phyloP scores from a whole-genome alignment of 2,329 filamentous ascomycete genomes.

The Tolypocladium ophioglossoides region DNA sequence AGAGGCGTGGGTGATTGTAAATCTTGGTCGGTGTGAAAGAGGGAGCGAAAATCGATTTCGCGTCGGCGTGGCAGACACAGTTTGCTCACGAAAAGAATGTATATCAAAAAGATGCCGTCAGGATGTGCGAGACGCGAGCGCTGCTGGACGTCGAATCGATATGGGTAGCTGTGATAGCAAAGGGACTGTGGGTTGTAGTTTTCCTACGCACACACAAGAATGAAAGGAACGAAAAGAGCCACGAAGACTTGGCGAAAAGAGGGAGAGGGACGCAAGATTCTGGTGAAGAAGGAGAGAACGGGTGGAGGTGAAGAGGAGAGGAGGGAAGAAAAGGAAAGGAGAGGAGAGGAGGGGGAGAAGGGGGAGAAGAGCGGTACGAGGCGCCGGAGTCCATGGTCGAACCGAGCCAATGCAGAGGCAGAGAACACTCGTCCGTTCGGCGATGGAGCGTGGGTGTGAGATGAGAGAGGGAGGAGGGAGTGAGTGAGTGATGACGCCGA shows the following conservation, averaged over 20 bases:
- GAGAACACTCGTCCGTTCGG: no score
- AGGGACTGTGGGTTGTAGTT: background rate
- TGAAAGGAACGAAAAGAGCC: slow-evolving; percentile 1
- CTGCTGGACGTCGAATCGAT: slow-evolving; percentile 1
- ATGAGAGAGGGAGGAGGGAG: background rate
- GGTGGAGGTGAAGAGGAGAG: slow-evolving; percentile 5
- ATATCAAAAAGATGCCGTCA: background rate
- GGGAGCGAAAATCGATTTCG: slow-evolving; percentile 22
- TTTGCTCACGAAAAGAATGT: slow-evolving; percentile 21
- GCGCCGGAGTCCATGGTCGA: background rate
- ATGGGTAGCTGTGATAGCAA: background rate
- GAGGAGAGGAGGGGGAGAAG: background rate
- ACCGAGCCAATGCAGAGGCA: background rate
- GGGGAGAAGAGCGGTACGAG: background rate
- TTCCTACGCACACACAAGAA: background rate
- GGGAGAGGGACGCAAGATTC: slow-evolving; percentile 4
- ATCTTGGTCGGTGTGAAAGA: slow-evolving; percentile 1
- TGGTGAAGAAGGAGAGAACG: slow-evolving; percentile 9
- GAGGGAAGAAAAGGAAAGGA: slow-evolving; percentile 1
- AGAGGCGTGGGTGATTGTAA: slow-evolving; percentile 1
- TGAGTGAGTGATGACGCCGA: background rate
- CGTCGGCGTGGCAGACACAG: slow-evolving; percentile 18
- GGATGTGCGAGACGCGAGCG: background rate
- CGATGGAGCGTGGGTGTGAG: background rate
- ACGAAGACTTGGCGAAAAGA: background rate